phyloP scores from a whole-genome alignment of 208 protist species.

The Zelonia costaricensis region DNA sequence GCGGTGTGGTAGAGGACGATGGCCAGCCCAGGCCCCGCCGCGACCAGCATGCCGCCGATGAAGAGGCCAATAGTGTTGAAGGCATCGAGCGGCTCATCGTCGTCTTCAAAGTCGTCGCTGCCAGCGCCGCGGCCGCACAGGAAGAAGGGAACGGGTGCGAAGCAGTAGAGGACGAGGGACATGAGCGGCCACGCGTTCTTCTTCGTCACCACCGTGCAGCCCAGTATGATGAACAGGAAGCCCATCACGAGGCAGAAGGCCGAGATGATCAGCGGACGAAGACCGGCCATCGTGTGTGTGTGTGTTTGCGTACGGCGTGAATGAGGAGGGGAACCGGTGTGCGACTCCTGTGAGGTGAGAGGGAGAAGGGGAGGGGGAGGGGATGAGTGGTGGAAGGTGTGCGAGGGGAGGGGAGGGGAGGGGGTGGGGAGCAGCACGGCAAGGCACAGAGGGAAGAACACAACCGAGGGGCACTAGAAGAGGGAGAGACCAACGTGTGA shows the following conservation, averaged over 20 bases:
- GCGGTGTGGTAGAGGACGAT: constrained; percentile 66
- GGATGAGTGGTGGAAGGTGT: too few species aligned
- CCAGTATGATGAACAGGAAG: constrained; percentile 59
- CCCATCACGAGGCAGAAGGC: constrained; percentile 57
- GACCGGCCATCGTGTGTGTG: constrained; percentile 36
- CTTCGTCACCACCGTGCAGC: constrained; percentile 46
- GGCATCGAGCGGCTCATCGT: constrained; percentile 28
- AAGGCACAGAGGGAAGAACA: too few species aligned
- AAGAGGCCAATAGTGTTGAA: constrained; percentile 62
- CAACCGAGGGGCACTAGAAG: too few species aligned
- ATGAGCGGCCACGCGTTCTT: constrained; percentile 62
- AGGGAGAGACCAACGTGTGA: too few species aligned
- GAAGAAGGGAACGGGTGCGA: constrained; percentile 61
- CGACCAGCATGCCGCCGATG: constrained; percentile 52
- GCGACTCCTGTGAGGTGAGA: neutral
- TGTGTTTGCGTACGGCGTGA: too few species aligned
- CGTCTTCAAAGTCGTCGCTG: constrained; percentile 22
- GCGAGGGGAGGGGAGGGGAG: too few species aligned
- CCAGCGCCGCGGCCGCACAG: constrained; percentile 36
- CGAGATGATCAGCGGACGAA: constrained; percentile 50
- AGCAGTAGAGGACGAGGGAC: constrained; percentile 50
- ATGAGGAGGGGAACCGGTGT: neutral
- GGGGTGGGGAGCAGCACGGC: too few species aligned
- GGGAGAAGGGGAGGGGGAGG: neutral
- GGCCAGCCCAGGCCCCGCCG: constrained; percentile 54